Percentiles rank a stretch among this genome's conserved stretches.
Conservation (phyloP, 345 rosid genomes). For the Conringia planisiliqua region DNA sequence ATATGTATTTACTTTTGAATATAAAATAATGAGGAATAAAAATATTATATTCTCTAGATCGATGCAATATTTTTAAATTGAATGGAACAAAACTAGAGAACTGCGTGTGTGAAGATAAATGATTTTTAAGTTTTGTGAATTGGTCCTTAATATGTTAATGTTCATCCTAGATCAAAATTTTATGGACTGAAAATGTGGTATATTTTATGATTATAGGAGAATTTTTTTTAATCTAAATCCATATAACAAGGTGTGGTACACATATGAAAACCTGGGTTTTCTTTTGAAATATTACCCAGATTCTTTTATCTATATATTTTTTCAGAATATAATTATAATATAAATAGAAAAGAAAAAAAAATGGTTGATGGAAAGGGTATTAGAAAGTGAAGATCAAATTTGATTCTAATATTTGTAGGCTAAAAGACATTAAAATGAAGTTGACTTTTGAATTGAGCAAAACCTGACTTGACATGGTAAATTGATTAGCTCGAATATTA, state of each 20-base stretch:
- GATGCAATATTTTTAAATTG: neutral
- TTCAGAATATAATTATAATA: neutral
- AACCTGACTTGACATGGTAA: slow-evolving; percentile 25
- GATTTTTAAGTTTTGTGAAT: neutral
- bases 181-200: neutral
- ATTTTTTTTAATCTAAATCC: neutral
- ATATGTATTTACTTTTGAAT: neutral
- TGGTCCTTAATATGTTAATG: neutral
- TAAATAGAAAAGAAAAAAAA: neutral
- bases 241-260: neutral
- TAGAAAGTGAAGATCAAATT: slow-evolving; percentile 22
- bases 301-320: neutral
- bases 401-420: slow-evolving; percentile 16
- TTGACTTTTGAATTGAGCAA: slow-evolving; percentile 19
- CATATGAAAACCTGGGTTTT: neutral
- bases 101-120: neutral
- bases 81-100: neutral
- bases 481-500: slow-evolving; percentile 34
- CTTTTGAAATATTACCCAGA: neutral
- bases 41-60: slow-evolving; percentile 13
- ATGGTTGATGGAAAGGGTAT: neutral
- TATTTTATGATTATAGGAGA: neutral
- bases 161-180: neutral
- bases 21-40: slow-evolving; percentile 1
- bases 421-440: slow-evolving; percentile 9